Conservation (phyloP, 306 rosid genomes). For the Fagus crenata region DNA sequence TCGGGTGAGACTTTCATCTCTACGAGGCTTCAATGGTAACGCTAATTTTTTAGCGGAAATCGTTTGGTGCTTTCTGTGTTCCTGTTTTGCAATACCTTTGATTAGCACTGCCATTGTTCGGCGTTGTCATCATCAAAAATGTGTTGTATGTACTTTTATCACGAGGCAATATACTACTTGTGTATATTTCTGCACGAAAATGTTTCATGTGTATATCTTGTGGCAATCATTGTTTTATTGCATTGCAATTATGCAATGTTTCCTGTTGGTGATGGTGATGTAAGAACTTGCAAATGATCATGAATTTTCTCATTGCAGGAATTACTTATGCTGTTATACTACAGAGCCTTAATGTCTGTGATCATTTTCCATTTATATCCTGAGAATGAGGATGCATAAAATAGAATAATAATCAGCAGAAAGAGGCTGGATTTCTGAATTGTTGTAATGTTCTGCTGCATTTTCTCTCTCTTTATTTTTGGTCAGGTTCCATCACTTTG, state of each 20-base stretch:
- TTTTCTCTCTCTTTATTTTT: background rate
- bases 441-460: background rate
- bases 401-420: conserved; percentile 11
- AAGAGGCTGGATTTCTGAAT: conserved; percentile 20
- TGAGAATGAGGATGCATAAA: background rate
- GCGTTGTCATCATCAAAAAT: conserved; percentile 45
- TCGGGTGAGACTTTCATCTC: conserved; percentile 30
- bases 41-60: conserved; percentile 44
- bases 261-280: conserved; percentile 47
- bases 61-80: conserved; percentile 46
- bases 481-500: background rate
- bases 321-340: conserved; percentile 33
- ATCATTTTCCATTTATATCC: conserved; percentile 28
- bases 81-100: conserved; percentile 48
- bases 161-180: conserved; percentile 56
- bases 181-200: conserved; percentile 63
- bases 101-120: conserved; percentile 44
- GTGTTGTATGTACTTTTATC: conserved; percentile 59
- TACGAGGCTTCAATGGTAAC: conserved; percentile 41
- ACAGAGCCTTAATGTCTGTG: conserved; percentile 27
- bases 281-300: conserved; percentile 46
- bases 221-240: conserved; percentile 41
- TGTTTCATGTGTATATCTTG: conserved; percentile 64
- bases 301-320: conserved; percentile 43
- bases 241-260: conserved; percentile 28